Evolutionary conservation across 2,329 filamentous ascomycete species (phyloP), one percentile per base, ranked within the genome.

Genomic region (Trichoderma sp.): DNA sequence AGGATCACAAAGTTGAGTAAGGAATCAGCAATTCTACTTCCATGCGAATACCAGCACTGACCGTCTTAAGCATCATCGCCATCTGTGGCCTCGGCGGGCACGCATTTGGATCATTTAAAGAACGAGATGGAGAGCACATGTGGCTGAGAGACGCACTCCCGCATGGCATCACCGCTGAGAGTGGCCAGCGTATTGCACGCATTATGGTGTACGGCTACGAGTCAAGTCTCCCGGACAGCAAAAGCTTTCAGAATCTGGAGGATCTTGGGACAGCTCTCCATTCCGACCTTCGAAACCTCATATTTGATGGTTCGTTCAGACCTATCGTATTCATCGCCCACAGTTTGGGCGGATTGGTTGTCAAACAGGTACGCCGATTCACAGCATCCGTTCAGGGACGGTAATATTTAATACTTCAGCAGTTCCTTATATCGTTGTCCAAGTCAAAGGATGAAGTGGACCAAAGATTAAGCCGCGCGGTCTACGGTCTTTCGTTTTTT

Each of bases 61-160:
- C 29, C 4, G 5, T 31, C 5, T 31, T 6, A 31, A 31, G 29
- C 29, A 31, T 31, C 29, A 31, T 31, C 29, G 29, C 29, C 29
- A 6, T 31, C 29, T 31, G 29, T 19, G 75, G 74, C 1, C 71
- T 78, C 10, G 74, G 74, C 27, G 72, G 74, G 16, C 75, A 78
- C 66, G 75, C 76, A 1, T 79, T 74, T 55, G 74, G 73, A 2
- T 79, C 77, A 1, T 79, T 78, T 68, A 76, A 77, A 65, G 74
- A 75, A 24, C 70, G 68, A 49, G 71, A 60, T 10, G 73, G 74
- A 13, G 19, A 33, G 5, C 69, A 76, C 53, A 77, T 78, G 76
- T 79, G 77, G 77, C 70, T 78, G 11, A 72, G 73, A 24, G 76
- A 79, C 65, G 55, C 72, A 1, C 74, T 78, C 5, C 72, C 73